Evolutionary conservation across 805 yeast species (phyloP), one percentile per base, ranked within the genome.

Genomic region (Starmerella bombi): DNA sequence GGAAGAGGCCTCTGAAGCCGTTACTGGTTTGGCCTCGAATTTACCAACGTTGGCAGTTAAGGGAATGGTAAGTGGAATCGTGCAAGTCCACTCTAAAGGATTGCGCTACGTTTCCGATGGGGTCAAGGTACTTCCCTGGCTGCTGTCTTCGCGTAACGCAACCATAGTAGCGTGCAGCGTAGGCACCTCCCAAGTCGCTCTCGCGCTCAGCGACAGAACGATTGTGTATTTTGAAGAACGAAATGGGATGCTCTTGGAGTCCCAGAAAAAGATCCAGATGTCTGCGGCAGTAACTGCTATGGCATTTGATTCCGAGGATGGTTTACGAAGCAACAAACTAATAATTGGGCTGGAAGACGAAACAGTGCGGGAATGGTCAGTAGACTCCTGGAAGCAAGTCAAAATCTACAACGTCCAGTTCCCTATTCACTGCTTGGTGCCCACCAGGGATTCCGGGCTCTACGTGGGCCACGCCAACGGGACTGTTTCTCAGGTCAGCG

Each of bases 151-250:
- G 0, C 93, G 91, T 2, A 21, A 21, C 16, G 71, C 76, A 17
- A 64, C 69, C 19, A 67, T 91, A 30, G 52, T 70, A 0, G 60
- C 64, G n/a, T 77, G 83, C 0, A 55, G 81, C 1, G 59, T 78
- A 3, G 82, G 84, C 15, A 63, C 67, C 19, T 66, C 70, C 2
- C 97, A 91, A 58, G 63, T 86, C 0, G 74, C 71, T 0, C 50
- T 88, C 4, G 84, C 77, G 0, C 59, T 91, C 3, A 76, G 91
- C 2, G 81, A 77, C 52, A 66, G 75, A 41, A 86, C 80, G 42
- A 50, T 88, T 3, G 77, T 79, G 3, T 88, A 88, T 59, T 88
- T 91, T 58, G 96, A 88, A 58, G 63, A 76, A 22, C 82, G 74
- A 48, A 69, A 66, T 21, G 85, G 77, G 48, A 69, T 74, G 35